Conservation (phyloP, 2,329 filamentous ascomycete genomes). For the Coniochaeta sp. region DNA sequence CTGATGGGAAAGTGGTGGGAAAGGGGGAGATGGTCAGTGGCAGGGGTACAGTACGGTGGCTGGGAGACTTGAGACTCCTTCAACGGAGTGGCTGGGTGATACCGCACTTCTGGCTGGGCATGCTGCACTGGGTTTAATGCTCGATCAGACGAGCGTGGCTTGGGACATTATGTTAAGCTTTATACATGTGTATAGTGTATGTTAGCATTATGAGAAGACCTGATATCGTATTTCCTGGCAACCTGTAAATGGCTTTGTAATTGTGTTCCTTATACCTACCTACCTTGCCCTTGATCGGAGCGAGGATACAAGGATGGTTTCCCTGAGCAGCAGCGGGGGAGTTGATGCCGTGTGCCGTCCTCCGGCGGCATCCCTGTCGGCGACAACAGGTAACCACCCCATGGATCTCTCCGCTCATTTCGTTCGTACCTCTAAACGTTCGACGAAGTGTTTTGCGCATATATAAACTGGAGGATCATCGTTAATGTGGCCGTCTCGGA, state of each 20-base stretch:
- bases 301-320: neutral
- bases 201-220: conserved; percentile 14
- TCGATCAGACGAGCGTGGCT: neutral
- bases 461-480: no score
- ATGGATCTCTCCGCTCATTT: no score
- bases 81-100: neutral
- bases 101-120: neutral
- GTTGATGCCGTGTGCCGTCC: no score
- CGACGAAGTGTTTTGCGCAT: no score
- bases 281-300: neutral
- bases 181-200: conserved; percentile 19
- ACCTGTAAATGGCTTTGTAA: neutral
- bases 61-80: neutral
- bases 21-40: neutral
- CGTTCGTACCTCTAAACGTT: no score
- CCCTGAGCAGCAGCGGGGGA: no score
- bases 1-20: neutral
- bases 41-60: neutral
- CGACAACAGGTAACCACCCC: no score
- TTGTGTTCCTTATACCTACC: neutral
- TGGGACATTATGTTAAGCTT: conserved; percentile 6
- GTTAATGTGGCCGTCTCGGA: no score
- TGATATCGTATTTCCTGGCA: neutral
- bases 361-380: no score
- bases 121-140: neutral